Base-by-base conservation (phyloP, 371 early-diverging fungal species). In the Basidiobolus meristosporus region DNA sequence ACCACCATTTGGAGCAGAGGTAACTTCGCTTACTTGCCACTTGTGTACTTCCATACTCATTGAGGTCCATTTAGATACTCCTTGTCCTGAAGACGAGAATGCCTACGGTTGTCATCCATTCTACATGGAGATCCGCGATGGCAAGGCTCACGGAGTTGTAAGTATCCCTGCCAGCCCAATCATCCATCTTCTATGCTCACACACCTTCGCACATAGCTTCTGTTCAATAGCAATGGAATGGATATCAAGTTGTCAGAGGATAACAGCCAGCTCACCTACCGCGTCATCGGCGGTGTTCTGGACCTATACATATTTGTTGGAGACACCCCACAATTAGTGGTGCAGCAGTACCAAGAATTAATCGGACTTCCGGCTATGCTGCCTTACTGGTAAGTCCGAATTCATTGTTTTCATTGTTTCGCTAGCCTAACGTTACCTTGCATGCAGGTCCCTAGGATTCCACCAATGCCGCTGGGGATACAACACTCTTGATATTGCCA, bases 391-490 rank as follows among this genome's bases (percentile, higher is more conserved):
- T 36, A n/a, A n/a, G n/a, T n/a, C n/a, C n/a, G n/a, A n/a, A n/a
- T n/a, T n/a, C n/a, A n/a, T n/a, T n/a, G n/a, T n/a, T n/a, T n/a
- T n/a, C n/a, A n/a, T n/a, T n/a, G n/a, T n/a, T n/a, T n/a, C n/a
- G n/a, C n/a, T n/a, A n/a, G n/a, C n/a, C n/a, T n/a, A n/a, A n/a
- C n/a, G n/a, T n/a, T n/a, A n/a, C n/a, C n/a, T n/a, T n/a, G n/a
- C n/a, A n/a, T 37, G 32, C 17, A 18, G 72, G 72, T 45, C 59
- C 33, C 52, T 79, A 32, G 79, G 79, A 0, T 71, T 63, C 47
- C 82, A 81, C 34, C 79, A 81, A 46, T n/a, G n/a, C 41, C 67
- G 83, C 38, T 82, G 69, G 51, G 80, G 80, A 33, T 82, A 78
- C 45, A 33, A 51, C 0, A 60, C 60, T 42, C 54, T 76, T 43